A percentile compares a stretch with the other conserved stretches of the same genome.
Conservation (phyloP, 1,284 basidiomycete species). For the Ustilago shanxiensis region DNA sequence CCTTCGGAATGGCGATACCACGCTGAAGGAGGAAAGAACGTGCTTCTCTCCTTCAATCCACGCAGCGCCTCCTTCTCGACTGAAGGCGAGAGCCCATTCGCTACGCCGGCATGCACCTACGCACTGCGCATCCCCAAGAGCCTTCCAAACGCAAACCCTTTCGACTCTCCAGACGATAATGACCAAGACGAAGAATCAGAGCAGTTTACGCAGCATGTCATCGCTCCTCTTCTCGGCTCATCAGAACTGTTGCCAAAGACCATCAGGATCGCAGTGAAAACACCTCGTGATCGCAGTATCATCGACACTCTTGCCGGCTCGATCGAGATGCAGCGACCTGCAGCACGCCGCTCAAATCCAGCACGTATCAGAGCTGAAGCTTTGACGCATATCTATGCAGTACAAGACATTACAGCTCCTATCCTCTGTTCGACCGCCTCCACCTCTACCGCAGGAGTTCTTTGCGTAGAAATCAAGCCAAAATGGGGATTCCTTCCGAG, state of each 20-base stretch:
- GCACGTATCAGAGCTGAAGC: slow-evolving; percentile 37
- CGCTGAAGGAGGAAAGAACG: slow-evolving; percentile 55
- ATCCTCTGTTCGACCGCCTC: neutral
- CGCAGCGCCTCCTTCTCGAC: neutral
- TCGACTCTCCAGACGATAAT: slow-evolving; percentile 6
- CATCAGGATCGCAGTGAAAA: slow-evolving; percentile 20
- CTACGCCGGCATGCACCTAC: slow-evolving; percentile 14
- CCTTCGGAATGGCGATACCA: slow-evolving; percentile 49
- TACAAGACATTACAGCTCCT: slow-evolving; percentile 46
- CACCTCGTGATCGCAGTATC: slow-evolving; percentile 18
- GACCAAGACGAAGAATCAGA: slow-evolving; percentile 28
- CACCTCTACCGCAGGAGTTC: slow-evolving; percentile 6
- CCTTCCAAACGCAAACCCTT: neutral
- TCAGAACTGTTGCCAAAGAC: slow-evolving; percentile 15
- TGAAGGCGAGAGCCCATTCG: slow-evolving; percentile 19
- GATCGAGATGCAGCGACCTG: slow-evolving; percentile 39
- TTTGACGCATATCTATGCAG: slow-evolving; percentile 31
- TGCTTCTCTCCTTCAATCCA: slow-evolving; percentile 39
- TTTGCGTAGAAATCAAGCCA: slow-evolving; percentile 53
- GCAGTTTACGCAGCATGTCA: slow-evolving; percentile 22
- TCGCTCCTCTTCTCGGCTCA: slow-evolving; percentile 36
- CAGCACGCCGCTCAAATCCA: slow-evolving; percentile 15
- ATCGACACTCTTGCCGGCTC: slow-evolving; percentile 40
- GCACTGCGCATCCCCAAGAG: slow-evolving; percentile 40
- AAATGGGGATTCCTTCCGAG: slow-evolving; percentile 50